Percentiles rank a stretch among this genome's conserved stretches.
Conservation (phyloP, 2,329 filamentous ascomycete species). For the Proliferodiscus dingleyae region DNA sequence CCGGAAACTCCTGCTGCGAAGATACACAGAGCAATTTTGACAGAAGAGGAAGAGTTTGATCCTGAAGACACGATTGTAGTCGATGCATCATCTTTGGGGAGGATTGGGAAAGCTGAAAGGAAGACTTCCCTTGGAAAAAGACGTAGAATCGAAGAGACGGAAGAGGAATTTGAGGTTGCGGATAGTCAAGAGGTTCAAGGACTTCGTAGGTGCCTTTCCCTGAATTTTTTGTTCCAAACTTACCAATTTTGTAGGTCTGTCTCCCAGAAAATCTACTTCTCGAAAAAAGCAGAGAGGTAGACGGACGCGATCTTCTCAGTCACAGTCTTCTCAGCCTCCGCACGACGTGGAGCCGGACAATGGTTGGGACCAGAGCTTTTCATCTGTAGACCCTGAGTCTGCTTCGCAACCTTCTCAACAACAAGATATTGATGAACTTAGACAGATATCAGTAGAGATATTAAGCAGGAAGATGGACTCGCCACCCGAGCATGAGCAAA, state of each 20-base stretch:
- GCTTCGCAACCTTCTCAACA: background rate
- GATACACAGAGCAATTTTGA: background rate
- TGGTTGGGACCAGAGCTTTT: conserved; percentile 4
- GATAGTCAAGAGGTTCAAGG: conserved; percentile 19
- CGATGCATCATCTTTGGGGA: conserved; percentile 13
- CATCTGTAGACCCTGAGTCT: conserved; percentile 14
- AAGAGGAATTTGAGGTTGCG: conserved; percentile 16
- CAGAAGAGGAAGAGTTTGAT: conserved; percentile 14
- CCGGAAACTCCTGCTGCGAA: conserved; percentile 25
- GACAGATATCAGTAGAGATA: background rate
- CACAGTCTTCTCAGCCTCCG: conserved; percentile 4
- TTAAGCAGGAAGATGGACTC: background rate
- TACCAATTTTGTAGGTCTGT: conserved; percentile 1
- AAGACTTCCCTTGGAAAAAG: conserved; percentile 12
- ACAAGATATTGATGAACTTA: background rate
- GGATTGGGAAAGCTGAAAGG: conserved; percentile 4
- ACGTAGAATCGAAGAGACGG: conserved; percentile 17
- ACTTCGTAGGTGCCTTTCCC: conserved; percentile 9
- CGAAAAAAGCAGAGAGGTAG: conserved; percentile 14
- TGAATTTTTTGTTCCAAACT: background rate
- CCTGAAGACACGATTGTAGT: conserved; percentile 21
- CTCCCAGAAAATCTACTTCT: conserved; percentile 7
- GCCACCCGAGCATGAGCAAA: background rate
- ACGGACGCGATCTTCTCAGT: conserved; percentile 7
- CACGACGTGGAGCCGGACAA: background rate